Conservation (phyloP, 2,329 filamentous ascomycete species). For the Aspergillus ustus region DNA sequence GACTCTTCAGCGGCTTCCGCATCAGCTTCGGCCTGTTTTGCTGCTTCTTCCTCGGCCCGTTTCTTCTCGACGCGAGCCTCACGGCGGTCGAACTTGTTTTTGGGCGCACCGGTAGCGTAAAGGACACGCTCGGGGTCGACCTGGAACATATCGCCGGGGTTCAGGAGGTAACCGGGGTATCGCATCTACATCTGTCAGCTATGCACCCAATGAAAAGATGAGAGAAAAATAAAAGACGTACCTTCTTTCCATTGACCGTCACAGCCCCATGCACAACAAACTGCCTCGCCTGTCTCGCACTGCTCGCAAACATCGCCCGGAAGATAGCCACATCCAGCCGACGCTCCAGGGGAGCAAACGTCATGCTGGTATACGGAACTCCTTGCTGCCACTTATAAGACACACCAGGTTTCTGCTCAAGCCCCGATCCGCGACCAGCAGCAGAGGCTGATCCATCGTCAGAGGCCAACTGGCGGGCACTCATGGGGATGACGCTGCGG, state of each 20-base stretch:
- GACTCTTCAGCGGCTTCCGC: conserved; percentile 32
- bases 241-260: conserved; percentile 95
- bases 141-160: conserved; percentile 98
- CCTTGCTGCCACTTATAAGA: conserved; percentile 19
- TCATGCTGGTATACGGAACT: conserved; percentile 93
- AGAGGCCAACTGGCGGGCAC: conserved; percentile 75
- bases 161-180: conserved; percentile 89
- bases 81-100: conserved; percentile 54
- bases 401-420: conserved; percentile 39
- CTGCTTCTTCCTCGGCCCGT: conserved; percentile 31
- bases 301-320: conserved; percentile 90
- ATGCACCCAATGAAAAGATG: neutral
- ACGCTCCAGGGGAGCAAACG: conserved; percentile 87
- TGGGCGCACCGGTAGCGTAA: conserved; percentile 79
- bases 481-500: conserved; percentile 83
- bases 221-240: conserved; percentile 44
- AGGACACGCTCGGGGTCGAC: conserved; percentile 88
- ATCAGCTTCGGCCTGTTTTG: conserved; percentile 35
- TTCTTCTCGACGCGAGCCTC: conserved; percentile 36
- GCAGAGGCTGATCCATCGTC: conserved; percentile 84
- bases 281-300: conserved; percentile 87
- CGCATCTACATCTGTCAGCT: conserved; percentile 67
- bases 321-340: conserved; percentile 94
- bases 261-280: conserved; percentile 93
- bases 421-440: conserved; percentile 79